Evolutionary conservation across 2,329 filamentous ascomycete genomes (phyloP).

Genomic region (Dothideomycetes sp.): DNA sequence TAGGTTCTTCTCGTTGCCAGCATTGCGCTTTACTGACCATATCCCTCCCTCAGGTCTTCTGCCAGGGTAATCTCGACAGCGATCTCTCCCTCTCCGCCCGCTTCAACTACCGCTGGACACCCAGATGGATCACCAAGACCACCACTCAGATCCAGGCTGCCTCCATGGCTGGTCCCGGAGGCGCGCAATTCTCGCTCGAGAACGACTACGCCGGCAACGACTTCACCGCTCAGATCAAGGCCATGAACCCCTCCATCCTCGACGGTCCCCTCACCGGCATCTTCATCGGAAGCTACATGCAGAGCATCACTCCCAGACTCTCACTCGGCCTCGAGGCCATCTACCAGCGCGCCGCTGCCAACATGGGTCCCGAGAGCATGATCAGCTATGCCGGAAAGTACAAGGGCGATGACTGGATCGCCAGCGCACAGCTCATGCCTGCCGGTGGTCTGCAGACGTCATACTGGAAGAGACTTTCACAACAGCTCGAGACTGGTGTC

Average conservation of each 20-base stretch:
- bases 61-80: slow-evolving; percentile 92
- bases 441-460: slow-evolving; percentile 81
- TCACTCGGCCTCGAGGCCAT: slow-evolving; percentile 84
- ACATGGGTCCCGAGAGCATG: slow-evolving; percentile 79
- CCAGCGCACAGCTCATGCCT: slow-evolving; percentile 77
- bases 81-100: slow-evolving; percentile 77
- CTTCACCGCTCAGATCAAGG: slow-evolving; percentile 87
- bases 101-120: slow-evolving; percentile 86
- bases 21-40: slow-evolving; percentile 9
- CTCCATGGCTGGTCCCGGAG: slow-evolving; percentile 44
- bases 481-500: slow-evolving; percentile 92
- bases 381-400: slow-evolving; percentile 87
- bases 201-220: slow-evolving; percentile 90
- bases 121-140: slow-evolving; percentile 72
- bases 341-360: slow-evolving; percentile 79
- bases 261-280: slow-evolving; percentile 92
- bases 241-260: slow-evolving; percentile 86
- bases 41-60: slow-evolving; percentile 57
- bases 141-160: slow-evolving; percentile 63
- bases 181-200: slow-evolving; percentile 87
- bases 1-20: background rate
- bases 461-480: slow-evolving; percentile 87
- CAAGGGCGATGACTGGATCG: slow-evolving; percentile 86
- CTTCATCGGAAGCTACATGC: slow-evolving; percentile 89
- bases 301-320: slow-evolving; percentile 78